A percentile compares a stretch with the other conserved stretches of the same genome.
phyloP scores from a whole-genome alignment of 1,284 basidiomycete species.

The Trametes pubescens region DNA sequence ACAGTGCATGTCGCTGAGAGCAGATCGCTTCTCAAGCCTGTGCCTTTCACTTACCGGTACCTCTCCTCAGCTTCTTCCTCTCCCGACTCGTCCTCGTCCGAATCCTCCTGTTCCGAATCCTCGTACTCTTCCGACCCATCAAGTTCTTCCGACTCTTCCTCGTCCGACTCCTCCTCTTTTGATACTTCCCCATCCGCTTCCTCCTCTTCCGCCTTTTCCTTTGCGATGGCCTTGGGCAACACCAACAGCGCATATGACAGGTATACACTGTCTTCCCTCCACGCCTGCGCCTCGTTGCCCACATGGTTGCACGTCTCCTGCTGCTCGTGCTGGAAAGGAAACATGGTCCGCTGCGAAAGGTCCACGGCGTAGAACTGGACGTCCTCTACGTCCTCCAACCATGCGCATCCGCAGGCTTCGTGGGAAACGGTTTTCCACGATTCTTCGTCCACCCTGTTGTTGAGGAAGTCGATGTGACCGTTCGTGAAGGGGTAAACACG shows the following conservation, averaged over 20 bases:
- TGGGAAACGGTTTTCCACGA: slow-evolving; percentile 1
- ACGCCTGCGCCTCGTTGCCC: slow-evolving; percentile 41
- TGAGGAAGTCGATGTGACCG: slow-evolving; percentile 36
- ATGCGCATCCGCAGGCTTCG: slow-evolving; percentile 11
- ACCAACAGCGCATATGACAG: slow-evolving; percentile 41
- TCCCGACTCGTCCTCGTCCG: no score
- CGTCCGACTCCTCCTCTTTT: neutral
- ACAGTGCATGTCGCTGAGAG: no score
- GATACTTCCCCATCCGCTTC: neutral
- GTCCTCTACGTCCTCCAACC: slow-evolving; percentile 30
- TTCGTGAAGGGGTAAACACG: slow-evolving; percentile 39
- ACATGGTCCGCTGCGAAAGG: slow-evolving; percentile 22
- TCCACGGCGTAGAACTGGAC: slow-evolving; percentile 40
- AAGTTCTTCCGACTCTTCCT: neutral
- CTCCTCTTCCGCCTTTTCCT: no score
- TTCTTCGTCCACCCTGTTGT: neutral
- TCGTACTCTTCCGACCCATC: no score
- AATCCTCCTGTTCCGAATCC: no score
- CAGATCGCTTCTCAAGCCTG: no score
- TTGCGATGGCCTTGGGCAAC: slow-evolving; percentile 11
- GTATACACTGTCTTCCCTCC: slow-evolving; percentile 41
- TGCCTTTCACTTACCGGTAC: no score
- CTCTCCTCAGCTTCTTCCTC: no score
- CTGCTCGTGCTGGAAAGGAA: slow-evolving; percentile 27
- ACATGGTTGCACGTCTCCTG: slow-evolving; percentile 32